Evolutionary conservation across 768 basidiomycete genomes (phyloP).

Genomic region (Auriscalpium orientale): DNA sequence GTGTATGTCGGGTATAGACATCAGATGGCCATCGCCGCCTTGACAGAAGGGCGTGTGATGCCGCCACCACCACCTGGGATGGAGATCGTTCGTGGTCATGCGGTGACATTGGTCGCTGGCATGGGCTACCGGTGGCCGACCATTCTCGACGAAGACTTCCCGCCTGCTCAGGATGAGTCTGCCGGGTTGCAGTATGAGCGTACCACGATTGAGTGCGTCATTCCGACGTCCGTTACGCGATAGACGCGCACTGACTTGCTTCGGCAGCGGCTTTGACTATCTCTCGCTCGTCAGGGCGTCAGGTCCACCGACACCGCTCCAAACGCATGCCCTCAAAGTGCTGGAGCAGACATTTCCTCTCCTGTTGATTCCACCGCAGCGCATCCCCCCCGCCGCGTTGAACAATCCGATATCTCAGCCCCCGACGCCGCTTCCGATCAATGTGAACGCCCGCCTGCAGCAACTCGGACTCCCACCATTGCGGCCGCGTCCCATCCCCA

Average conservation of each 20-base stretch:
- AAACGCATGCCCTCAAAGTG: conserved; percentile 12
- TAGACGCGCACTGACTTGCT: not conserved
- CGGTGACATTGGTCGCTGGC: conserved; percentile 24
- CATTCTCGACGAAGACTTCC: conserved; percentile 30
- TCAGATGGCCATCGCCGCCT: not conserved
- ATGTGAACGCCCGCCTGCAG: conserved; percentile 11
- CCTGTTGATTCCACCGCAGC: conserved; percentile 1
- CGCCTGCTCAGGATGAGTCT: conserved; percentile 7
- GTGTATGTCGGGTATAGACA: not conserved
- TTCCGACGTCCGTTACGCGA: not conserved
- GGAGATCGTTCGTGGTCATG: conserved; percentile 11
- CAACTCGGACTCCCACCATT: conserved; percentile 13
- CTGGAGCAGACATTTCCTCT: conserved; percentile 13
- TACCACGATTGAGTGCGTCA: conserved; percentile 9
- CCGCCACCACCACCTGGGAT: conserved; percentile 17
- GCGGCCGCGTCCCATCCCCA: conserved; percentile 7
- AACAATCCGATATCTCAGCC: not conserved
- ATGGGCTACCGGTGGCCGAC: conserved; percentile 37
- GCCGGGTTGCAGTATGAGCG: conserved; percentile 12
- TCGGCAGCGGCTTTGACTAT: conserved; percentile 11
- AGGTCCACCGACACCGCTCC: conserved; percentile 10
- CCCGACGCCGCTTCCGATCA: conserved; percentile 4
- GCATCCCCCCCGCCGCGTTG: not conserved
- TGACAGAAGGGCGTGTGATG: conserved; percentile 18
- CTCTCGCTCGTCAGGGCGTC: conserved; percentile 10